A percentile compares a stretch with the other conserved stretches of the same genome.
Conservation (phyloP, 768 basidiomycete species). For the Sarcomyxa edulis region DNA sequence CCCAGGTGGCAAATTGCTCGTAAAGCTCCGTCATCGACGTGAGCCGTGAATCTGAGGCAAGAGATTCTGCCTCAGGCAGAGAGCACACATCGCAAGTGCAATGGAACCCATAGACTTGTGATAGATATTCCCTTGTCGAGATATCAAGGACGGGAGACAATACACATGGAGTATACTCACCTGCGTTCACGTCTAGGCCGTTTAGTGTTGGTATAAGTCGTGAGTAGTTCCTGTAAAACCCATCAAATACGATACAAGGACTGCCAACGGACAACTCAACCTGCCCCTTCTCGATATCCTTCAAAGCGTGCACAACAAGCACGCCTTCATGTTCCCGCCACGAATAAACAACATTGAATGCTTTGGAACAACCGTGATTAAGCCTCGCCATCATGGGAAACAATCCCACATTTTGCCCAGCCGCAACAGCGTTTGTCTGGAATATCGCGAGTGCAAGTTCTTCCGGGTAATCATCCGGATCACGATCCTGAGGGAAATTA, state of each 20-base stretch:
- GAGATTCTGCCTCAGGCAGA: slow-evolving; percentile 40
- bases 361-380: slow-evolving; percentile 65
- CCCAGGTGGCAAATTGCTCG: slow-evolving; percentile 45
- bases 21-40: slow-evolving; percentile 40
- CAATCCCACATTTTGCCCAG: slow-evolving; percentile 50
- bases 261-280: slow-evolving; percentile 20
- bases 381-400: slow-evolving; percentile 64
- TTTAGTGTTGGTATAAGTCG: slow-evolving; percentile 57
- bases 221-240: slow-evolving; percentile 48
- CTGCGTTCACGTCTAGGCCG: slow-evolving; percentile 46
- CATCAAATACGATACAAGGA: slow-evolving; percentile 4
- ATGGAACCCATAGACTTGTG: slow-evolving; percentile 48
- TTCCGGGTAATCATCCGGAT: slow-evolving; percentile 29
- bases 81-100: slow-evolving; percentile 59
- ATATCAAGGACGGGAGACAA: slow-evolving; percentile 1
- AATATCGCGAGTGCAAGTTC: slow-evolving; percentile 60
- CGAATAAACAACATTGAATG: slow-evolving; percentile 62
- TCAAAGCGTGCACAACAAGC: slow-evolving; percentile 56
- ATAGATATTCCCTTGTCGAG: slow-evolving; percentile 39
- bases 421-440: slow-evolving; percentile 59
- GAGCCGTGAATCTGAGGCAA: slow-evolving; percentile 47
- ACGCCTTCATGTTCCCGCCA: slow-evolving; percentile 46
- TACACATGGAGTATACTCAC: slow-evolving; percentile 24
- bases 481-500: slow-evolving; percentile 36
- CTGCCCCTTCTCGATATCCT: slow-evolving; percentile 44